Percentiles rank a stretch among this genome's conserved stretches.
phyloP scores from a whole-genome alignment of 176 grass and related monocot genomes.

The Oropetium thomaeum region DNA sequence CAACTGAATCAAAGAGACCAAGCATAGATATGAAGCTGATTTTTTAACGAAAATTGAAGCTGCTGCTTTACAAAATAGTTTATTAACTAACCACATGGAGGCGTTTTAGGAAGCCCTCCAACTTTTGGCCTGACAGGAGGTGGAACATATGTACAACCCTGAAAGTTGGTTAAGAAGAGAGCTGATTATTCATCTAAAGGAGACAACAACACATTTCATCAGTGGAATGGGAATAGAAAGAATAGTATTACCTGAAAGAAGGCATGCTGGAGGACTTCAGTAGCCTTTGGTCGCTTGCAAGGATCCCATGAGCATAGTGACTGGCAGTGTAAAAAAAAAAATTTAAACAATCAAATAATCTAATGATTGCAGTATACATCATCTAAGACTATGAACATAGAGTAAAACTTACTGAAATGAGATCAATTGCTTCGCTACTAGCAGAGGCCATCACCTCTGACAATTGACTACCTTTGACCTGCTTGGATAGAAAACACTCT shows the following conservation, averaged over 20 bases:
- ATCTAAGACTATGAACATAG: slow-evolving; percentile 4
- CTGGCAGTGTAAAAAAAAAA: slow-evolving; percentile 31
- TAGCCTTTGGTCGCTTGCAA: slow-evolving; percentile 82
- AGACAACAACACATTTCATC: neutral
- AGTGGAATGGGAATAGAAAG: neutral
- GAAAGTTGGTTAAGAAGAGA: slow-evolving; percentile 24
- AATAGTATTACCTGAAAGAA: slow-evolving; percentile 74
- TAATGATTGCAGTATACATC: neutral
- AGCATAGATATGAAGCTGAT: slow-evolving; percentile 8
- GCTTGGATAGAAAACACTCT: slow-evolving; percentile 15
- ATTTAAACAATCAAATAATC: neutral
- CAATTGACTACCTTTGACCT: slow-evolving; percentile 61
- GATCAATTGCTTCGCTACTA: slow-evolving; percentile 68
- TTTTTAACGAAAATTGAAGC: slow-evolving; percentile 6
- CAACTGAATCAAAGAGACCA: slow-evolving; percentile 42
- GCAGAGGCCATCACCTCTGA: slow-evolving; percentile 60
- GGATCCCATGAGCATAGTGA: slow-evolving; percentile 92
- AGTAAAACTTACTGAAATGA: slow-evolving; percentile 75
- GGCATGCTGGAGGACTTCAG: slow-evolving; percentile 75
- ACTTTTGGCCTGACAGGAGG: slow-evolving; percentile 57
- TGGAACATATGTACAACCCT: slow-evolving; percentile 46
- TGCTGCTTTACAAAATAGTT: neutral
- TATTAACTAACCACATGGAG: slow-evolving; percentile 70
- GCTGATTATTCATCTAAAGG: neutral
- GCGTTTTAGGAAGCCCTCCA: slow-evolving; percentile 59